These are phyloP conservation scores for Rhizomucor pusillus DNA, from an alignment of 371 early-diverging fungal species.

Conservation along the genomic window DNA sequence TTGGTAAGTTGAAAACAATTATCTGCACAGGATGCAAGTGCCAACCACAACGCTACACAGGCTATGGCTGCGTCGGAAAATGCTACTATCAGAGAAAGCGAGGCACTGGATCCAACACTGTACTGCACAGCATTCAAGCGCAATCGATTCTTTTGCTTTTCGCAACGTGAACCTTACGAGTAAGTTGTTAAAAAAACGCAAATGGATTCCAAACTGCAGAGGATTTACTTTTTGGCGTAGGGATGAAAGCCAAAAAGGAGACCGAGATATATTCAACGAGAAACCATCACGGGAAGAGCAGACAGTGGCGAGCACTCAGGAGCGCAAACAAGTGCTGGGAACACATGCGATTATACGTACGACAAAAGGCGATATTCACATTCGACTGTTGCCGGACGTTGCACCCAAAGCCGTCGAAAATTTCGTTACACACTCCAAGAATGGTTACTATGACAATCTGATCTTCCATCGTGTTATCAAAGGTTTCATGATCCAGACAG, in stretches of 20 bases:
- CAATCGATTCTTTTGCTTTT: constrained; percentile 93
- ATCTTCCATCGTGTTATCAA: constrained; percentile 93
- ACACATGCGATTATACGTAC: constrained; percentile 84
- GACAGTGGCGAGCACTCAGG: constrained; percentile 74
- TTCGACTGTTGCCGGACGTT: constrained; percentile 80
- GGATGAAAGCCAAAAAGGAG: constrained; percentile 55
- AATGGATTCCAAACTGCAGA: not conserved
- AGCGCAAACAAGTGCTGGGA: constrained; percentile 63
- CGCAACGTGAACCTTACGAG: constrained; percentile 83
- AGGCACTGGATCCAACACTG: constrained; percentile 79
- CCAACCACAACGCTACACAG: no score
- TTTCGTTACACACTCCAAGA: constrained; percentile 80
- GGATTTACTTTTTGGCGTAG: constrained; percentile 16
- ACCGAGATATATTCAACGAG: constrained; percentile 96
- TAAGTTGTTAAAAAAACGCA: constrained; percentile 19
- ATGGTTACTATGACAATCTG: constrained; percentile 71
- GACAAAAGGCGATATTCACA: constrained; percentile 81
- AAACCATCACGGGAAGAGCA: constrained; percentile 95
- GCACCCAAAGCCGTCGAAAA: constrained; percentile 95
- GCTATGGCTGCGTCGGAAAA: constrained; percentile 92
- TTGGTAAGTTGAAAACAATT: constrained; percentile 55
- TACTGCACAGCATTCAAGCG: constrained; percentile 88
- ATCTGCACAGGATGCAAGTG: no score
- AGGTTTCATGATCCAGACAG: constrained; percentile 89
- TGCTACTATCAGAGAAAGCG: constrained; percentile 69